Evolutionary conservation across 129 eudicot genomes (phyloP).

Genomic region (Lactuca sativa): DNA sequence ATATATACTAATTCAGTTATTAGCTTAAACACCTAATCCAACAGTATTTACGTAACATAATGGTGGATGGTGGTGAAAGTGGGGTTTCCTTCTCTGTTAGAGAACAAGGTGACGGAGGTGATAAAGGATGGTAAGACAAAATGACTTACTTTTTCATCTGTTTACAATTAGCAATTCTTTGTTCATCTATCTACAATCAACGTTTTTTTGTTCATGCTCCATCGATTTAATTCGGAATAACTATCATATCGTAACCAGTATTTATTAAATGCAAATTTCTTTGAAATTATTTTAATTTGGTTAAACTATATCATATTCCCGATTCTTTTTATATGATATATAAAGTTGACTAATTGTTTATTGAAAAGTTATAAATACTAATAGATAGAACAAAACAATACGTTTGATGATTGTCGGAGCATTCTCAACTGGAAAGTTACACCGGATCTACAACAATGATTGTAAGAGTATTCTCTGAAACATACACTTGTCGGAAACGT

Average conservation of each 20-base stretch:
- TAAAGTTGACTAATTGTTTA: neutral
- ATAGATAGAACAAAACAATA: neutral
- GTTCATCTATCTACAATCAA: neutral
- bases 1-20: too few relatives aligned
- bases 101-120: too few relatives aligned
- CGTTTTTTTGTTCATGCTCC: slow-evolving; percentile 3
- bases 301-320: neutral
- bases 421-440: too few relatives aligned
- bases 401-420: neutral
- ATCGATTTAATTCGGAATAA: neutral
- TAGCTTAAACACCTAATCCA: too few relatives aligned
- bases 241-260: neutral
- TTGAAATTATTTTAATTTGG: slow-evolving; percentile 8
- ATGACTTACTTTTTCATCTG: neutral
- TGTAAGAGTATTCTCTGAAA: too few relatives aligned
- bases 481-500: too few relatives aligned
- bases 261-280: slow-evolving; percentile 8
- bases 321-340: neutral
- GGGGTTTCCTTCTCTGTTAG: too few relatives aligned
- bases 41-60: too few relatives aligned
- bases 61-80: too few relatives aligned
- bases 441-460: too few relatives aligned
- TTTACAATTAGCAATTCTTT: slow-evolving; percentile 1
- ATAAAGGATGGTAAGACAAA: too few relatives aligned
- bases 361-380: neutral